These are phyloP conservation scores for Nitzschia sp. DNA, from an alignment of 108 stramenopile genomes.

Conservation along the genomic window DNA sequence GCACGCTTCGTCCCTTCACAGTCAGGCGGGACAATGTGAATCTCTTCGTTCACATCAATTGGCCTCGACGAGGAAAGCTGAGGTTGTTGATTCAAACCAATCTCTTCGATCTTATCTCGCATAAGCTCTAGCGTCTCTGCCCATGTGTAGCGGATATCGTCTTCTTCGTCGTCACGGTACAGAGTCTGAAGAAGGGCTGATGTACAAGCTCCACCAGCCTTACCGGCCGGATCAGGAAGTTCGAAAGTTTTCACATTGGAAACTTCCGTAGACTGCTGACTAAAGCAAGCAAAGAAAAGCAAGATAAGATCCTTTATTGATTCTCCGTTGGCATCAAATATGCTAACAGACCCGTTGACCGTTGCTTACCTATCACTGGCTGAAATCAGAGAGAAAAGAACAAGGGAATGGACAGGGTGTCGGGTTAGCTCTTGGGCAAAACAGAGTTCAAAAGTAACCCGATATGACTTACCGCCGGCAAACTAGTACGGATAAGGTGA, in stretches of 20 bases:
- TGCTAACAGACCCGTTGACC: too few relatives aligned
- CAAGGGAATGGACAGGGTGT: too few relatives aligned
- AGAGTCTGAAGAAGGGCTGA: slow-evolving; percentile 75
- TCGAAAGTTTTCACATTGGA: slow-evolving; percentile 75
- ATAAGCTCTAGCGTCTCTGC: slow-evolving; percentile 28
- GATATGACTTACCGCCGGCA: too few relatives aligned
- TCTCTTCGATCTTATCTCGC: slow-evolving; percentile 32
- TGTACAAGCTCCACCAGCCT: slow-evolving; percentile 87
- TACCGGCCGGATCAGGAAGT: slow-evolving; percentile 77
- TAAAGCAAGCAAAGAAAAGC: slow-evolving; percentile 9
- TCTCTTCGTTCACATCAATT: slow-evolving; percentile 34
- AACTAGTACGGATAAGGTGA: too few relatives aligned
- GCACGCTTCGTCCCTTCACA: slow-evolving; percentile 60
- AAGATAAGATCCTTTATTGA: too few relatives aligned
- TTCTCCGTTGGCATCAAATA: too few relatives aligned
- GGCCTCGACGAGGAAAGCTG: slow-evolving; percentile 56
- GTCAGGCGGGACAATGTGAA: slow-evolving; percentile 40
- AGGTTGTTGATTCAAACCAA: slow-evolving; percentile 27
- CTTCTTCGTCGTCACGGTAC: slow-evolving; percentile 33
- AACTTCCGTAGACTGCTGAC: slow-evolving; percentile 73
- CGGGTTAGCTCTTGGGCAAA: too few relatives aligned
- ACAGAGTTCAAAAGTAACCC: too few relatives aligned
- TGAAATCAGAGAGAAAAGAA: too few relatives aligned
- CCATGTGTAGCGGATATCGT: slow-evolving; percentile 36
- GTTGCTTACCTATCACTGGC: too few relatives aligned